Base-by-base conservation (phyloP, 108 stramenopile genomes). In the Pseudonitzschia pungens region DNA sequence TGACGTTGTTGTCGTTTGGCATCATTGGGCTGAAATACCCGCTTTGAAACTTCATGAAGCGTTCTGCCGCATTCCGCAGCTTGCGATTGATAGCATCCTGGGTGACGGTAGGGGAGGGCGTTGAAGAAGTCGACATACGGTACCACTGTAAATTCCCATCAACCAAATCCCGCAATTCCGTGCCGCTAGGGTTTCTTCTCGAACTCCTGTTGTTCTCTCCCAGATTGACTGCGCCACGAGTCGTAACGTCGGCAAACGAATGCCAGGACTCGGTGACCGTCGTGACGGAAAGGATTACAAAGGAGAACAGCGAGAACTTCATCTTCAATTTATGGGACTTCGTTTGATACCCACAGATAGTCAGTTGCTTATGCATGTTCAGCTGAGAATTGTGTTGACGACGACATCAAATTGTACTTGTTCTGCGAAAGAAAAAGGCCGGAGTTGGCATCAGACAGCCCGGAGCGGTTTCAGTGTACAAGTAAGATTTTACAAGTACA, bases 61-160 rank as follows among this genome's bases (percentile, higher is more conserved):
- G 32, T 21, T 62, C 60, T 10, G 60, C 60, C 7, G 60, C 60
- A 62, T 62, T 62, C 11, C 31, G 36, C 8, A 62, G 24, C 54
- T 55, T 55, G 54, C 54, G 54, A 4, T 55, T 26, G 9, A 55
- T 55, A 2, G 54, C 54, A 55, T 26, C 26, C 26, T 55, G 21
- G 54, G 54, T 26, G 54, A 55, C 54, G 26, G 54, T 55, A 20
- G 21, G 21, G 4, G 54, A 55, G 0, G 54, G 12, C 2, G 22
- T 26, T 2, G 54, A 55, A 2, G 54, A 26, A 26, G 54, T 2
- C 24, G 24, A 26, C 10, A 2, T 28, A 8, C n/a, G 14, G 18
- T 62, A 62, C 60, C 60, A 62, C 40, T 62, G 60, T 5, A 40
- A 15, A 62, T 62, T 62, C 60, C 60, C 60, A 62, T 62, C 60